Evolutionary conservation across 495 filamentous ascomycete species (phyloP).

Genomic region (Trichocladium uniseriatum): DNA sequence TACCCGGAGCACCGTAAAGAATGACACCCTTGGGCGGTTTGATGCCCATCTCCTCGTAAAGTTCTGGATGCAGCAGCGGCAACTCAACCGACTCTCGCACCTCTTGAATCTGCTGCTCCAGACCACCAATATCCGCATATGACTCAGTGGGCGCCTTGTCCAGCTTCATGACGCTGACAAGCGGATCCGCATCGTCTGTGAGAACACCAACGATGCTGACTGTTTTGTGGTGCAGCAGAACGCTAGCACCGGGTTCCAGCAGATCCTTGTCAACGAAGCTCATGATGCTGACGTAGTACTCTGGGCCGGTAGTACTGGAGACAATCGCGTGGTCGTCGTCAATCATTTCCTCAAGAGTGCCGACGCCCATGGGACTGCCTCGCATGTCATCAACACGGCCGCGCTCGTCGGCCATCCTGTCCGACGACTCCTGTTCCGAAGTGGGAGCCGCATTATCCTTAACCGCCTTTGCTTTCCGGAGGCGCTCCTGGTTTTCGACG

Average conservation of each 20-base stretch:
- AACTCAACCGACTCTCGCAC: slow-evolving; percentile 95
- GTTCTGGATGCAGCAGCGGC: slow-evolving; percentile 88
- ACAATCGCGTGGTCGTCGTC: slow-evolving; percentile 99
- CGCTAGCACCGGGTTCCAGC: slow-evolving; percentile 90
- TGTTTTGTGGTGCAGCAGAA: slow-evolving; percentile 93
- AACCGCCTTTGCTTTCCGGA: slow-evolving; percentile 79
- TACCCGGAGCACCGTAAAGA: slow-evolving; percentile 94
- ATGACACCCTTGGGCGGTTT: slow-evolving; percentile 99
- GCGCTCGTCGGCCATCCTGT: slow-evolving; percentile 89
- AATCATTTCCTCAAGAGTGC: slow-evolving; percentile 97
- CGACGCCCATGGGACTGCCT: slow-evolving; percentile 96
- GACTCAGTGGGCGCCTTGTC: slow-evolving; percentile 98
- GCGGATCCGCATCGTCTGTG: slow-evolving; percentile 90
- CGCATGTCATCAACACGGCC: slow-evolving; percentile 97
- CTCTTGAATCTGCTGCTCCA: slow-evolving; percentile 94
- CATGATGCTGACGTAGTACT: slow-evolving; percentile 99
- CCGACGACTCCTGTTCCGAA: slow-evolving; percentile 50
- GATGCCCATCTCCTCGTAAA: slow-evolving; percentile 99
- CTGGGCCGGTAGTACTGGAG: slow-evolving; percentile 90
- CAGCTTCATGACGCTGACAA: slow-evolving; percentile 98
- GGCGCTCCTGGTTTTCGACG: slow-evolving; percentile 93
- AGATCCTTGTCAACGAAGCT: slow-evolving; percentile 99
- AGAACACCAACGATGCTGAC: slow-evolving; percentile 97
- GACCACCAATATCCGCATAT: slow-evolving; percentile 95
- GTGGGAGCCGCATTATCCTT: slow-evolving; percentile 56